Percentiles rank a stretch among this genome's conserved stretches.
Evolutionary conservation across 495 filamentous ascomycete species (phyloP).

Genomic region (Xylaria scruposa): DNA sequence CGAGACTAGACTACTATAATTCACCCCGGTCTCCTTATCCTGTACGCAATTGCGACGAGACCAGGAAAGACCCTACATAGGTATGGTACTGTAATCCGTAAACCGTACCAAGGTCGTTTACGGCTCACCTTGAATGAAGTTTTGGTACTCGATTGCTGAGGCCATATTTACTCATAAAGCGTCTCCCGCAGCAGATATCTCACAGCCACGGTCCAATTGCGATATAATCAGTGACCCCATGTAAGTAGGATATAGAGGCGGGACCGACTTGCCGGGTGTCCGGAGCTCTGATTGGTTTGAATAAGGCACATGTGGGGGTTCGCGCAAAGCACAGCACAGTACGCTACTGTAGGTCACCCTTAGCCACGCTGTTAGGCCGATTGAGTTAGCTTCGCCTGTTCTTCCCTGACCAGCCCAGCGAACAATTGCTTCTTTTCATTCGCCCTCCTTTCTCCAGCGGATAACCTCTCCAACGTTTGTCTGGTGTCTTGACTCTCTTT

Average conservation of each 20-base stretch:
- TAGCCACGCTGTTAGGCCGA: background rate
- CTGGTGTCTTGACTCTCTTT: conserved; percentile 1
- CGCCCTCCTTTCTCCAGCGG: conserved; percentile 28
- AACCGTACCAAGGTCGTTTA: background rate
- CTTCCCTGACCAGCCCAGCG: background rate
- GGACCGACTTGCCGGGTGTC: background rate
- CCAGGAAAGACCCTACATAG: conserved; percentile 20
- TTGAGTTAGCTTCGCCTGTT: conserved; percentile 19
- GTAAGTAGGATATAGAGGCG: background rate
- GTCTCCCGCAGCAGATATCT: background rate
- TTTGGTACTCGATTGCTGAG: too few relatives aligned
- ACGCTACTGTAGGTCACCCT: conserved; percentile 19
- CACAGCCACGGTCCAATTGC: conserved; percentile 5
- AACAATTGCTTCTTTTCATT: conserved; percentile 29
- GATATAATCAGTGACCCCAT: background rate
- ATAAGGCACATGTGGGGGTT: background rate
- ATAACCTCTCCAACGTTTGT: conserved; percentile 21
- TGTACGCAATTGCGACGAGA: conserved; percentile 16
- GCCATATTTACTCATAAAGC: background rate
- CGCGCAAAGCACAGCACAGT: conserved; percentile 14
- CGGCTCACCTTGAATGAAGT: background rate
- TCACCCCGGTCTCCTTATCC: background rate
- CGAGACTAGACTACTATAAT: background rate
- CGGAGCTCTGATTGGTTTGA: background rate
- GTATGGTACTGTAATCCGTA: background rate